phyloP scores from a whole-genome alignment of 2,329 filamentous ascomycete genomes.

The Penicillium sp. region DNA sequence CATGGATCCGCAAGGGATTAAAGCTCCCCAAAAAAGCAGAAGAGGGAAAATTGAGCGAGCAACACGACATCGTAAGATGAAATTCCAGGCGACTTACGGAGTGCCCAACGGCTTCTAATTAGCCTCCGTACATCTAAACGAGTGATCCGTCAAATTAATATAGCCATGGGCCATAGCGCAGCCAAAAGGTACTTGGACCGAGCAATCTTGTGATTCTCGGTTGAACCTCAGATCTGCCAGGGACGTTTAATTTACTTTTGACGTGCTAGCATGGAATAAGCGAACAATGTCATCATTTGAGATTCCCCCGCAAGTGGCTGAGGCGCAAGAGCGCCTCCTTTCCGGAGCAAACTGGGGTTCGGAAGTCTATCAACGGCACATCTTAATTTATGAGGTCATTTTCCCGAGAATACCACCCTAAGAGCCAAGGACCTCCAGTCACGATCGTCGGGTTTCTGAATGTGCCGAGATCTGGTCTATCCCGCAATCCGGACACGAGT shows the following conservation, averaged over 20 bases:
- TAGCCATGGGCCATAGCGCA: not conserved
- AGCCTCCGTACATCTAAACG: not conserved
- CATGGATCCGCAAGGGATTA: no score
- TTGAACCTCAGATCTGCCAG: not conserved
- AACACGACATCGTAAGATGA: not conserved
- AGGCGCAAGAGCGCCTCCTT: not conserved
- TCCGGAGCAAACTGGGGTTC: not conserved
- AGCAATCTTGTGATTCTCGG: constrained; percentile 7
- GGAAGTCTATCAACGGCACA: not conserved
- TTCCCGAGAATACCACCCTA: constrained; percentile 2
- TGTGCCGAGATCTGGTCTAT: constrained; percentile 5
- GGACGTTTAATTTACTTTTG: not conserved
- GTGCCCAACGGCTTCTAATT: not conserved
- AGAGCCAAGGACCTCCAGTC: not conserved
- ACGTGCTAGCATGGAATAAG: not conserved
- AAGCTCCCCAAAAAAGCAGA: no score
- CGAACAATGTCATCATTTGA: constrained; percentile 4
- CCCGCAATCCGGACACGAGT: constrained; percentile 1
- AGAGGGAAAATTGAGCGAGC: not conserved
- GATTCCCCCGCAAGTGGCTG: not conserved
- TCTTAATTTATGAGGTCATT: constrained; percentile 8
- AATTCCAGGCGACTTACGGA: not conserved
- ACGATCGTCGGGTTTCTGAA: constrained; percentile 8
- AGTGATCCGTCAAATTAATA: not conserved
- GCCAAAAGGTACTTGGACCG: not conserved